A percentile compares a stretch with the other conserved stretches of the same genome.
These are phyloP conservation scores for Salix dunnii DNA, from an alignment of 345 rosid species.

Conservation along the genomic window DNA sequence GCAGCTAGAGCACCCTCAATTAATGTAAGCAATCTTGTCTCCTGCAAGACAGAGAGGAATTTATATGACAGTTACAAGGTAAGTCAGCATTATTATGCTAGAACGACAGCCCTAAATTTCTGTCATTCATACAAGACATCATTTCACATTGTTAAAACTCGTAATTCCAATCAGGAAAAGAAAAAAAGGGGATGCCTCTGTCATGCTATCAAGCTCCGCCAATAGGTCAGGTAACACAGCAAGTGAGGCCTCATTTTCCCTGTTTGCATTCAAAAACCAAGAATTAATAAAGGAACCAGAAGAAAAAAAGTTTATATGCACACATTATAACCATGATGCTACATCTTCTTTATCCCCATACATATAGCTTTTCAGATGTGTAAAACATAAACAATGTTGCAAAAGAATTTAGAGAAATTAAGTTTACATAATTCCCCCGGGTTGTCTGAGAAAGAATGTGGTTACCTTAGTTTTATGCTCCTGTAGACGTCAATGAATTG, in stretches of 20 bases:
- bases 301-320: not conserved
- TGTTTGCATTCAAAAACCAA: slow-evolving; percentile 28
- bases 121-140: not conserved
- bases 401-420: not conserved
- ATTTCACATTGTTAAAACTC: not conserved
- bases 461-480: slow-evolving; percentile 92
- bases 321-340: not conserved
- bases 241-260: slow-evolving; percentile 99
- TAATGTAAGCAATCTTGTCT: slow-evolving; percentile 77
- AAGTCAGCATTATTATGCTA: not conserved
- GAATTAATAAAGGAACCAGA: not conserved
- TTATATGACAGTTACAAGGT: not conserved
- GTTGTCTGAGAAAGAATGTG: not conserved
- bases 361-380: not conserved
- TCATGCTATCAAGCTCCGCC: slow-evolving; percentile 80
- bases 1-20: slow-evolving; percentile 99
- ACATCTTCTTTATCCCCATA: not conserved
- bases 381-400: not conserved
- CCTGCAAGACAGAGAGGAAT: slow-evolving; percentile 46
- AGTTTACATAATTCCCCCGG: not conserved
- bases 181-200: slow-evolving; percentile 45
- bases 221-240: slow-evolving; percentile 89
- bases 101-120: not conserved
- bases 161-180: not conserved
- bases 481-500: slow-evolving; percentile 91